Base-by-base conservation (phyloP, 2,329 filamentous ascomycete species). In the Setomelanomma holmii region DNA sequence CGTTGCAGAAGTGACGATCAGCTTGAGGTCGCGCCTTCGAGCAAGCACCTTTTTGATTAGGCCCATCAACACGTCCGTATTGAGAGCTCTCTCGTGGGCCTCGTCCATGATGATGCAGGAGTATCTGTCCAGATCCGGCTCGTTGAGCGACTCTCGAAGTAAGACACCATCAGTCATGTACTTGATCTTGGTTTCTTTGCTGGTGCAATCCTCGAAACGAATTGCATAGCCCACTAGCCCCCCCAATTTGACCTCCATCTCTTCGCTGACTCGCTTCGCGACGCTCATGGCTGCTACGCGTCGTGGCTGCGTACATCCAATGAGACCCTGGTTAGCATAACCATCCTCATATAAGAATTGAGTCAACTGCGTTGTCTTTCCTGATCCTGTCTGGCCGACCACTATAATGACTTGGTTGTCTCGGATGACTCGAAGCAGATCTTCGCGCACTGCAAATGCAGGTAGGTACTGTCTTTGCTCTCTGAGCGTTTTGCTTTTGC, bases 81-180 rank as follows among this genome's bases (percentile, higher is more conserved):
- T 98, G 43, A 99, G 78, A 1, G 95, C 93, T 73, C 95, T 86
- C 76, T 99, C 95, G 82, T 99, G 95, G 4, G 95, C 96, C 79
- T 99, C 95, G 71, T 99, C 95, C 95, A 99, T 99, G 75, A 99
- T 99, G 66, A 99, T 92, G 72, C 93, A 97, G 12, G 93, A 96
- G 73, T 99, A 99, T 60, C 91, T 90, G 74, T 98, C 95, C 40
- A 99, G 81, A 72, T 99, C 93, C 5, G 89, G 86, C 74, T 98
- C 93, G 53, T 92, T 93, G 10, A 99, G 82, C 5, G 92, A 97
- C 69, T 99, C 96, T 78, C 95, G 86, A 24, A 99, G 83, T 39
- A 99, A 79, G 19, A 99, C 91, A 79, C 95, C 95, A 68, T 99
- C 96, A 0, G 95, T 99, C 93, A 99, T 97, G 75, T 99, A 99